Base-by-base conservation (phyloP, 495 filamentous ascomycete species). In the Glarea lozoyensis region DNA sequence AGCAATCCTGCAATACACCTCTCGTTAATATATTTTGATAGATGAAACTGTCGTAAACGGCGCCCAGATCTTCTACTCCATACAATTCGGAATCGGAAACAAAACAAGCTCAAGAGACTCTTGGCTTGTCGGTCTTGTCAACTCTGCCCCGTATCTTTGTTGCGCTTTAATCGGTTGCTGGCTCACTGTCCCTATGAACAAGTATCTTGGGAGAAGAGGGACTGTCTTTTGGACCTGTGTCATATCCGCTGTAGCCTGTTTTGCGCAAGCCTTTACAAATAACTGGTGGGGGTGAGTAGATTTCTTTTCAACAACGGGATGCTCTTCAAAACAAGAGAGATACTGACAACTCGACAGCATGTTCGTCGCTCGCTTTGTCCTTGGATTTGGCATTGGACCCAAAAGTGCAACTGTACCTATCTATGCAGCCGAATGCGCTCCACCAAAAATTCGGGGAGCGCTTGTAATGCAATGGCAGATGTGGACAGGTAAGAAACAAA, bases 401-500 rank as follows among this genome's bases (percentile, higher is more conserved):
- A 90, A 90, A 55, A 84, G 80, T 1, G 78, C 84, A 0, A 90
- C 84, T 1, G 83, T 86, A 1, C 84, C 84, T 0, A 61, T 88
- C 23, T 88, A 87, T 52, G 82, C 82, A 4, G 86, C 86, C 1
- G 86, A 92, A 56, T 81, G 74, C 23, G 70, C 79, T 0, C 84
- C 87, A 0, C 72, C 85, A 0, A 63, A 65, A 18, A 84, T 90
- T 35, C 75, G 86, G 29, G 86, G 86, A 22, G 86, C 85, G n/a
- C 49, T 85, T 27, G 78, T 84, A 4, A 83, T 84, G 79, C 76
- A 83, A 56, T 90, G 86, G 86, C 86, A 89, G 59, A 79, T 87
- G 75, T 54, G 52, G 52, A 50, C 41, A 15, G 42, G 38, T 30
- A 41, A 41, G 10, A 7, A 16, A 29, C 12, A 10, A 10, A 4